Conservation (phyloP, 2,329 filamentous ascomycete genomes). For the Scedosporium minutisporum region DNA sequence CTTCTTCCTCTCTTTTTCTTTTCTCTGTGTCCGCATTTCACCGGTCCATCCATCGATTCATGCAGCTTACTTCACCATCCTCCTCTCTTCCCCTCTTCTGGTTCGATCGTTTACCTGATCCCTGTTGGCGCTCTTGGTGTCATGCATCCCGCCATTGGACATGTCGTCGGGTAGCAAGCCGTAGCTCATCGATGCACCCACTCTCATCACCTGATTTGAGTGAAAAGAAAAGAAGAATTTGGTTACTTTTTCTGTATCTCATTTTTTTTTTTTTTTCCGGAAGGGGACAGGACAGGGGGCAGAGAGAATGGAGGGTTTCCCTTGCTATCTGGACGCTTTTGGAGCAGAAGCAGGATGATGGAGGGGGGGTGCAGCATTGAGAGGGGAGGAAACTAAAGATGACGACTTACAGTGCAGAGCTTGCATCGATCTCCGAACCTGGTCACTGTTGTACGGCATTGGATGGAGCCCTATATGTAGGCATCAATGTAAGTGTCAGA, state of each 20-base stretch:
- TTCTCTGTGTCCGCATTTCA: not conserved
- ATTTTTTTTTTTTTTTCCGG: not conserved
- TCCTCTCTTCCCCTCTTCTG: slow-evolving; percentile 1
- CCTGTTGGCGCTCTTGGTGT: not conserved
- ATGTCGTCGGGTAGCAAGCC: slow-evolving; percentile 4
- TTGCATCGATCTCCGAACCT: slow-evolving; percentile 27
- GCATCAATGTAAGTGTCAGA: not conserved
- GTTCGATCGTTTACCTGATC: not conserved
- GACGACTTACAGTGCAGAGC: slow-evolving; percentile 21
- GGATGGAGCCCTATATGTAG: slow-evolving; percentile 20
- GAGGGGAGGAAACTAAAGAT: not conserved
- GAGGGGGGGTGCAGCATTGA: not conserved
- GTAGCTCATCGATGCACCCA: slow-evolving; percentile 4
- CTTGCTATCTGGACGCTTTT: not conserved
- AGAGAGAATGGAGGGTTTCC: not conserved
- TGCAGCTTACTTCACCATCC: slow-evolving; percentile 1
- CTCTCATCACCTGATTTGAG: slow-evolving; percentile 9
- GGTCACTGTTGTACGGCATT: slow-evolving; percentile 25
- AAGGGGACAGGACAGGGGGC: not conserved
- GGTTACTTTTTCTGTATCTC: not conserved
- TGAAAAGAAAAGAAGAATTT: not conserved
- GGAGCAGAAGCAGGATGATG: not conserved
- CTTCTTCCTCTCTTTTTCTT: not conserved
- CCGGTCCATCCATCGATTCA: not conserved
- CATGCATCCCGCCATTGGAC: not conserved